A percentile compares a stretch with the other conserved stretches of the same genome.
Conservation (phyloP, 129 eudicot genomes). For the Helianthus tuberosus region DNA sequence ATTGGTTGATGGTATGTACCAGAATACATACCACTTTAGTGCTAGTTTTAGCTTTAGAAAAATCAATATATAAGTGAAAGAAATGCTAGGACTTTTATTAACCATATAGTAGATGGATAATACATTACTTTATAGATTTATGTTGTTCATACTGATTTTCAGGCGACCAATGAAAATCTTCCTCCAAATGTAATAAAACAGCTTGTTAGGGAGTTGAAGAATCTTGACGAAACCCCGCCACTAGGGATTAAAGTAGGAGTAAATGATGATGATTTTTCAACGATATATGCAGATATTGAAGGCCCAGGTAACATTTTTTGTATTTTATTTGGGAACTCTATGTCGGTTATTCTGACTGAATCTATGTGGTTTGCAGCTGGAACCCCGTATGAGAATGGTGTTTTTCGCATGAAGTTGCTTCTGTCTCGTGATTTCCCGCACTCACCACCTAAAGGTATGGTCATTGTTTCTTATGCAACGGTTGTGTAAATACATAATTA, state of each 20-base stretch:
- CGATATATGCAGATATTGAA: slow-evolving; percentile 83
- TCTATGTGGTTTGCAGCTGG: slow-evolving; percentile 69
- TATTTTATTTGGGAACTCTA: not conserved
- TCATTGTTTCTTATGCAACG: too few species aligned
- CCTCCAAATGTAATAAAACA: slow-evolving; percentile 91
- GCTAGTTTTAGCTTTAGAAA: too few species aligned
- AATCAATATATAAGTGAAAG: too few species aligned
- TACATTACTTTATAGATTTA: not conserved
- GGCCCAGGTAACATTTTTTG: slow-evolving; percentile 59
- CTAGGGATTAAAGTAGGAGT: slow-evolving; percentile 90
- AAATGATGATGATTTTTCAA: slow-evolving; percentile 80
- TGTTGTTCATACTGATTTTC: not conserved
- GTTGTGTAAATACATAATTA: too few species aligned
- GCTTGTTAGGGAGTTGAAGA: slow-evolving; percentile 85
- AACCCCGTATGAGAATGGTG: slow-evolving; percentile 94
- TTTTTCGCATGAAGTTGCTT: slow-evolving; percentile 87
- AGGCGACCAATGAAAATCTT: slow-evolving; percentile 92
- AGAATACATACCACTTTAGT: not conserved
- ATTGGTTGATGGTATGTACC: slow-evolving; percentile 23
- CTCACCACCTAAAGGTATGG: slow-evolving; percentile 94
- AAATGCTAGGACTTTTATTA: not conserved
- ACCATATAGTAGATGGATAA: not conserved
- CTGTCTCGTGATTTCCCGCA: slow-evolving; percentile 86
- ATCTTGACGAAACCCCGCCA: slow-evolving; percentile 91
- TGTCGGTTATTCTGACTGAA: slow-evolving; percentile 18